Percentiles rank a stretch among this genome's conserved stretches.
Conservation (phyloP, 1,139 yeast genomes). For the Suhomyces anneliseae region DNA sequence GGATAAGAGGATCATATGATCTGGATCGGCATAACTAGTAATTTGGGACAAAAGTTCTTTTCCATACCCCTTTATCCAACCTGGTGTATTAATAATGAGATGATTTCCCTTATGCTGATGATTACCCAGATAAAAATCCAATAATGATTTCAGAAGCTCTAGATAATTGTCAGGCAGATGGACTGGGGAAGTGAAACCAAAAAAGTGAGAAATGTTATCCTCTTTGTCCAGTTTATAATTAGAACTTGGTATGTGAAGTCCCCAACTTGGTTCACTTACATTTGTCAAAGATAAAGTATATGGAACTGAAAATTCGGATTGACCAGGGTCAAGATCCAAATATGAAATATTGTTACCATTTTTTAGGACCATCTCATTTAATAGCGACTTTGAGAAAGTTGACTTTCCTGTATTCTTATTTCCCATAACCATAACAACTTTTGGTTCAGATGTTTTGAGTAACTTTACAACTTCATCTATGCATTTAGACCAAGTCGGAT, state of each 20-base stretch:
- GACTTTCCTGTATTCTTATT: slow-evolving; percentile 84
- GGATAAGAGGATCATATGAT: slow-evolving; percentile 46
- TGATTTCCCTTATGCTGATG: slow-evolving; percentile 36
- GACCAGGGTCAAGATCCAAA: slow-evolving; percentile 90
- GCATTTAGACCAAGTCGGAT: slow-evolving; percentile 21
- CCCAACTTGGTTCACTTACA: slow-evolving; percentile 25
- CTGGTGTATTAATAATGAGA: slow-evolving; percentile 79
- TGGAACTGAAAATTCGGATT: slow-evolving; percentile 75
- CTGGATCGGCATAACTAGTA: slow-evolving; percentile 49
- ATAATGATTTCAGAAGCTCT: slow-evolving; percentile 43
- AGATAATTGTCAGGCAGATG: slow-evolving; percentile 64
- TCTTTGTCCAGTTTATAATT: slow-evolving; percentile 5
- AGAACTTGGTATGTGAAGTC: slow-evolving; percentile 21
- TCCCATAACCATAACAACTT: slow-evolving; percentile 36
- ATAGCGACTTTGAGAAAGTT: slow-evolving; percentile 57
- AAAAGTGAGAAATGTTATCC: slow-evolving; percentile 34
- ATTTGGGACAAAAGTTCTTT: slow-evolving; percentile 58
- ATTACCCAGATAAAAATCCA: slow-evolving; percentile 28
- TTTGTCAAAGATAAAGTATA: slow-evolving; percentile 59
- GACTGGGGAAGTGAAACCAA: slow-evolving; percentile 76
- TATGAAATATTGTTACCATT: slow-evolving; percentile 33
- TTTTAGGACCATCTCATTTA: slow-evolving; percentile 41
- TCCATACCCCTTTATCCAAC: slow-evolving; percentile 94
- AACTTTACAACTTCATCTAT: slow-evolving; percentile 8
- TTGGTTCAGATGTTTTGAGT: slow-evolving; percentile 10